Evolutionary conservation across 495 filamentous ascomycete genomes (phyloP).

Genomic region (Geopyxis carbonaria): DNA sequence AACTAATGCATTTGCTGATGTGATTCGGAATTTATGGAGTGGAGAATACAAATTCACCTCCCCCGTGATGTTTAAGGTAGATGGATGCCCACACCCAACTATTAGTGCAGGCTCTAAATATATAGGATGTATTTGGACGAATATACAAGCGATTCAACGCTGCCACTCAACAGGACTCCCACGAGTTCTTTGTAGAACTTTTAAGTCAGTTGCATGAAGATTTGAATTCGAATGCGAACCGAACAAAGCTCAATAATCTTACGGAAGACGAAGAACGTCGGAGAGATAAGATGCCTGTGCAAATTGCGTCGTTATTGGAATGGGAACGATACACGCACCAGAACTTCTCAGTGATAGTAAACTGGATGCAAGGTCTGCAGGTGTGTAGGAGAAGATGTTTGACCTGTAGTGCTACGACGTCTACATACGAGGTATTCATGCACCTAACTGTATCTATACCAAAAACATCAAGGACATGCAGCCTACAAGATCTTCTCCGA

Average conservation of each 20-base stretch:
- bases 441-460: slow-evolving; percentile 24
- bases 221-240: slow-evolving; percentile 48
- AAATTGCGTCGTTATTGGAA: slow-evolving; percentile 43
- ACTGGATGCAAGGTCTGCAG: slow-evolving; percentile 57
- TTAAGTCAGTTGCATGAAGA: slow-evolving; percentile 60
- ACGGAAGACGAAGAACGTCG: slow-evolving; percentile 44
- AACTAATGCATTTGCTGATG: slow-evolving; percentile 52
- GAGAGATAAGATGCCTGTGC: slow-evolving; percentile 44
- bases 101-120: slow-evolving; percentile 6
- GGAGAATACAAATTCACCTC: slow-evolving; percentile 38
- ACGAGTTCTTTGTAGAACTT: slow-evolving; percentile 60
- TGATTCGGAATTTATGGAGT: slow-evolving; percentile 58
- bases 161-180: slow-evolving; percentile 57
- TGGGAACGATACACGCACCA: slow-evolving; percentile 55
- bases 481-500: slow-evolving; percentile 43
- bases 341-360: slow-evolving; percentile 47
- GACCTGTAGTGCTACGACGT: slow-evolving; percentile 47
- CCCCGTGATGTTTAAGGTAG: slow-evolving; percentile 47
- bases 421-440: slow-evolving; percentile 52
- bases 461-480: slow-evolving; percentile 7
- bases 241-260: slow-evolving; percentile 39
- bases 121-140: slow-evolving; percentile 23
- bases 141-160: slow-evolving; percentile 28
- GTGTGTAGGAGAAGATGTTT: slow-evolving; percentile 46
- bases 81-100: slow-evolving; percentile 12